Evolutionary conservation across 208 protist genomes (phyloP), one percentile per base, ranked within the genome.

Genomic region (Trypanosoma theileri): DNA sequence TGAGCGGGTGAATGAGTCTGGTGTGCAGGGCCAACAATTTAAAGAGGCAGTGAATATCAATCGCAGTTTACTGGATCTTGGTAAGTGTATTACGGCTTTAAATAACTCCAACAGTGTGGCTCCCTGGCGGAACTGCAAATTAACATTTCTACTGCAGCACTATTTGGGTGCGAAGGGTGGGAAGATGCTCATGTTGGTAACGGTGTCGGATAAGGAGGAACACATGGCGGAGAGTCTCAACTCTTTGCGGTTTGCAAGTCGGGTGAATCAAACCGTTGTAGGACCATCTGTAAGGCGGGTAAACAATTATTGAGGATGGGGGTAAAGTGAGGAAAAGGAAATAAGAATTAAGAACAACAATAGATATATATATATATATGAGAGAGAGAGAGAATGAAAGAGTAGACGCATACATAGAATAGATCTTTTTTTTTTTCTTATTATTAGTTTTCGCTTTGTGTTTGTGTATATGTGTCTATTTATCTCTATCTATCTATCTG

Each of bases 41-140:
- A 88, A 93, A 69, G 95, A 98, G 77, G 89, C 91, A 31, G 79
- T 94, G 22, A 93, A 92, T 77, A 98, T 98, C 80, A 98, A 98
- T 69, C 65, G 80, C 10, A 92, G 80, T 21, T 72, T 98, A 24
- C 73, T 95, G 12, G 83, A 96, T 66, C 75, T 98, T 10, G 94
- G 94, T 41, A 96, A 98, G 67, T 97, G 97, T 62, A 98, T 98
- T 63, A 71, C 78, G 19, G 92, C 92, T 10, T 69, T 98, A 51
- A 84, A 82, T 45, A 73, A 65, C 16, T 58, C 71, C 16, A 75
- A 78, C n/a, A 71, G 81, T 2, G 88, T 94, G 0, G 89, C 93
- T 14, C 92, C 94, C 28, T 98, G 89, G 82, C 86, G 95, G 17
- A 97, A 98, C 72, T 88, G 84, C 77, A 93, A 93, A 66, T 82